Percentiles rank a stretch among this genome's conserved stretches.
Conservation (phyloP, 2,329 filamentous ascomycete species). For the Oidium heveae region DNA sequence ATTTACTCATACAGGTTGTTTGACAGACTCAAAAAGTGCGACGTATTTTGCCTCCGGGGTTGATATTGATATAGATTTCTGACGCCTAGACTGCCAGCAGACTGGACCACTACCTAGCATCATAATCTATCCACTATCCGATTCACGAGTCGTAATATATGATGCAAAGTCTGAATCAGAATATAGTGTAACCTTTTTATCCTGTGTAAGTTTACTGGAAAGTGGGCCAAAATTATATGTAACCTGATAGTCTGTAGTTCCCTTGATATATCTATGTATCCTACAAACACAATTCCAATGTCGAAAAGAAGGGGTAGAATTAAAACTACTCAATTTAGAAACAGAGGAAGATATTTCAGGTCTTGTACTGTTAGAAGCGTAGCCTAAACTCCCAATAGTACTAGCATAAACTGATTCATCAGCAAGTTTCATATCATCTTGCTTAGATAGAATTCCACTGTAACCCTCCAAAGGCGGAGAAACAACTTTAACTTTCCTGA, state of each 20-base stretch:
- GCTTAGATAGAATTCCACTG: background rate
- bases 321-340: background rate
- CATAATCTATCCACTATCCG: background rate
- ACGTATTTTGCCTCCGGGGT: background rate
- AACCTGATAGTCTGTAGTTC: background rate
- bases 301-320: background rate
- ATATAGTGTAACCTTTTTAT: background rate
- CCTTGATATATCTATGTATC: background rate
- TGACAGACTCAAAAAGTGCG: background rate
- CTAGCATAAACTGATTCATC: background rate
- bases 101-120: background rate
- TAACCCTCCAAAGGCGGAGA: background rate
- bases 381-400: too few relatives aligned
- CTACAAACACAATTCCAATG: background rate
- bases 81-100: background rate
- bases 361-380: background rate
- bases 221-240: background rate
- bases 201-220: background rate
- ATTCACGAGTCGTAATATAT: background rate
- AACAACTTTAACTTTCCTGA: background rate
- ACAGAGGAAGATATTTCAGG: background rate
- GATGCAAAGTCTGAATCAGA: background rate
- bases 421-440: background rate
- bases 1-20: background rate
- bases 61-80: background rate